A percentile compares a stretch with the other conserved stretches of the same genome.
Conservation (phyloP, 306 rosid species). For the Dalbergia cochinchinensis region DNA sequence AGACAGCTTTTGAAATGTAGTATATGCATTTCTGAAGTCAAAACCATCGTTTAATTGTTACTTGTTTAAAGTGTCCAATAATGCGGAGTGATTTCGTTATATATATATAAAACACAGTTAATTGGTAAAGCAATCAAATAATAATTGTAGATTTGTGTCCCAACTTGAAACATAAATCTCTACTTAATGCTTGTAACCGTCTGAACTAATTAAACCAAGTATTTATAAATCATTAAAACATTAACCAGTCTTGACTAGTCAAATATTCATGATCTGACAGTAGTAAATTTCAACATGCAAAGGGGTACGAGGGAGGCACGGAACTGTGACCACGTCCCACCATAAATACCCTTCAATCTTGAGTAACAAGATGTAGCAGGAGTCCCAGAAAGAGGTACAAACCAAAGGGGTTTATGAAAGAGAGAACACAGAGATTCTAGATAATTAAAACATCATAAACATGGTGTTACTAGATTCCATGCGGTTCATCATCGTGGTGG, state of each 20-base stretch:
- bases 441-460: neutral
- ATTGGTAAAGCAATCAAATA: neutral
- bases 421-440: neutral
- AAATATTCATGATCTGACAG: neutral
- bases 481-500: constrained; percentile 23
- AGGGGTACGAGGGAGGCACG: neutral
- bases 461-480: constrained; percentile 45
- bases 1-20: neutral
- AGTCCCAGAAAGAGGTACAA: neutral
- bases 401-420: neutral
- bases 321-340: constrained; percentile 2
- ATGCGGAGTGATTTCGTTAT: neutral
- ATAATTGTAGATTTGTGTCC: constrained; percentile 10
- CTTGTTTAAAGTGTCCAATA: neutral
- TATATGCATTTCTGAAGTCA: constrained; percentile 2
- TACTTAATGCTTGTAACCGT: neutral
- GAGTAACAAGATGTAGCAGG: neutral
- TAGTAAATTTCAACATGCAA: constrained; percentile 13
- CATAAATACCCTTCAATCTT: constrained; percentile 4
- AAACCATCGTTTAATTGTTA: constrained; percentile 3
- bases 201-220: neutral
- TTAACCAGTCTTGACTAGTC: neutral
- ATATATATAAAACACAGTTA: neutral
- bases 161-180: neutral
- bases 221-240: neutral